A percentile compares a stretch with the other conserved stretches of the same genome.
These are phyloP conservation scores for Apiospora pterosperma DNA, from an alignment of 2,329 filamentous ascomycete genomes.

Conservation along the genomic window DNA sequence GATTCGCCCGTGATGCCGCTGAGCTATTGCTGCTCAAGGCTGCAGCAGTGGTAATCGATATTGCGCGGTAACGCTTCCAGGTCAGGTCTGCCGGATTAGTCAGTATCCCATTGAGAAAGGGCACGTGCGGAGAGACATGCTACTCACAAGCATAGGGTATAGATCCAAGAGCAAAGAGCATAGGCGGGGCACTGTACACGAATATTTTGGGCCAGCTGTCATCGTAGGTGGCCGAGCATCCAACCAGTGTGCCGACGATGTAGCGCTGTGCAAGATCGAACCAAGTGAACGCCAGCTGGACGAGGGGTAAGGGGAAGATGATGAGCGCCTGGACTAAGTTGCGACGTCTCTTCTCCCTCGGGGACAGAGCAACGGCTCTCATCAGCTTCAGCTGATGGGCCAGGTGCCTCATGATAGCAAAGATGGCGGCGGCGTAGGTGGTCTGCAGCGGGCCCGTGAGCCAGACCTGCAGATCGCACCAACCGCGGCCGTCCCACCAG, in stretches of 20 bases:
- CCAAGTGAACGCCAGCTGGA: conserved; percentile 47
- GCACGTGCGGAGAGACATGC: accelerated
- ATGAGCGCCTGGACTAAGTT: conserved; percentile 47
- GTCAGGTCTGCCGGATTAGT: conserved; percentile 29
- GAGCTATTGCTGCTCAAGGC: conserved; percentile 38
- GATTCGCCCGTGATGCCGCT: conserved; percentile 39
- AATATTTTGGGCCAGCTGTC: conserved; percentile 45
- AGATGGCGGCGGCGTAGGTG: conserved; percentile 47
- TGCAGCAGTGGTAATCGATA: conserved; percentile 38
- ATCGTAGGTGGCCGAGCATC: conserved; percentile 43
- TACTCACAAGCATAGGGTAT: conserved; percentile 47
- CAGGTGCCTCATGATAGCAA: conserved; percentile 53
- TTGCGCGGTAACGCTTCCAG: conserved; percentile 44
- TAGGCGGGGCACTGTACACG: conserved; percentile 45
- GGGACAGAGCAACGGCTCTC: conserved; percentile 36
- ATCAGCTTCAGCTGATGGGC: conserved; percentile 45
- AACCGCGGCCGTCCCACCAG: conserved; percentile 51
- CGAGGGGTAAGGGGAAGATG: conserved; percentile 50
- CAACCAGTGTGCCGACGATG: conserved; percentile 44
- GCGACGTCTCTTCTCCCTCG: conserved; percentile 37
- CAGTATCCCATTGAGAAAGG: neutral
- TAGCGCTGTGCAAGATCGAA: conserved; percentile 47
- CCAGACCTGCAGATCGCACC: conserved; percentile 50
- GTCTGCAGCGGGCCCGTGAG: conserved; percentile 32
- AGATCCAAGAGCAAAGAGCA: conserved; percentile 40